These are phyloP conservation scores for Aspergillus sp. DNA, from an alignment of 2,329 filamentous ascomycete species.

Conservation along the genomic window DNA sequence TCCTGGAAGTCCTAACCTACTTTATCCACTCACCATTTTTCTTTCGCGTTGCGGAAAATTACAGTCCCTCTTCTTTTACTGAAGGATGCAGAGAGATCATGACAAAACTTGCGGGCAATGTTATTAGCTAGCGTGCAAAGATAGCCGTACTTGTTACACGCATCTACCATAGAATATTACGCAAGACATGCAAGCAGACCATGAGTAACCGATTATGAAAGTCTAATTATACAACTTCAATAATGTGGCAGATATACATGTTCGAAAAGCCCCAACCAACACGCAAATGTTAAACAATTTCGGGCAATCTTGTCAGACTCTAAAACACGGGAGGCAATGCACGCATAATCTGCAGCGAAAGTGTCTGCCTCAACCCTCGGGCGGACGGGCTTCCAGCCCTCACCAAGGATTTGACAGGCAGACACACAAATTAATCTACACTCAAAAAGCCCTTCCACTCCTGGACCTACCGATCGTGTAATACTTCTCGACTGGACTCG, in stretches of 20 bases:
- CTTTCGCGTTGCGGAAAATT: background rate
- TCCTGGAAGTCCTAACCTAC: slow-evolving; percentile 40
- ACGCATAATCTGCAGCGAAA: background rate
- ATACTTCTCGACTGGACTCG: slow-evolving; percentile 37
- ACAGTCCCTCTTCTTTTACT: background rate
- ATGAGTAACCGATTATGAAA: background rate
- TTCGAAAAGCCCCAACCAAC: background rate
- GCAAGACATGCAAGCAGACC: background rate
- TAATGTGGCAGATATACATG: background rate
- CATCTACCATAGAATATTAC: too few species aligned
- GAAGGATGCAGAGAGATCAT: background rate
- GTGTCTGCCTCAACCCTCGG: background rate
- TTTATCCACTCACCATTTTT: background rate
- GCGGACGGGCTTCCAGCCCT: background rate
- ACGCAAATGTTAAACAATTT: background rate
- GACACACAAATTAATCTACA: background rate
- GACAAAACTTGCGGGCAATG: background rate
- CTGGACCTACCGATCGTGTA: slow-evolving; percentile 44
- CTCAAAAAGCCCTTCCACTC: slow-evolving; percentile 39
- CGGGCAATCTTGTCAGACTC: background rate
- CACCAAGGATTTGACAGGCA: background rate
- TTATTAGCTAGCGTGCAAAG: background rate
- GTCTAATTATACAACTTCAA: background rate
- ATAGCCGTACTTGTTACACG: background rate
- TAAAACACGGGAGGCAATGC: background rate